A percentile compares a stretch with the other conserved stretches of the same genome.
These are phyloP conservation scores for Breviolum minutum DNA, from an alignment of 73 alveolate genomes.

Conservation along the genomic window DNA sequence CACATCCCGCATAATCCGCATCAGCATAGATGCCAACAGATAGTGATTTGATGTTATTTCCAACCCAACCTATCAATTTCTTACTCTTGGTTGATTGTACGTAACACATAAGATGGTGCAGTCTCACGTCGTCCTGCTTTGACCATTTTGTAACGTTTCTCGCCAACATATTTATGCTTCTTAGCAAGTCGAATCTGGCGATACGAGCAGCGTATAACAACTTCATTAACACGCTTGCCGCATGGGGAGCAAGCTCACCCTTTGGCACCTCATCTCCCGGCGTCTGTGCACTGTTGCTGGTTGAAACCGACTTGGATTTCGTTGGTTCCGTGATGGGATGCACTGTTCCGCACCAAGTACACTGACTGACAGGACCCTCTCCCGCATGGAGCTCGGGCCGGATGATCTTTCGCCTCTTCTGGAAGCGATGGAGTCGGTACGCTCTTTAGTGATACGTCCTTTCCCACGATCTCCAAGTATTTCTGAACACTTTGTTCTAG, in stretches of 20 bases:
- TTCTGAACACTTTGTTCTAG: background rate
- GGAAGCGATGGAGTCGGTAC: background rate
- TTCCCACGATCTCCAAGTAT: conserved; percentile 1
- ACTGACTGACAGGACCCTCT: background rate
- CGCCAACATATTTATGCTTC: conserved; percentile 5
- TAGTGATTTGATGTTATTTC: background rate
- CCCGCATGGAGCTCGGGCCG: background rate
- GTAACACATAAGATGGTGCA: conserved; percentile 23
- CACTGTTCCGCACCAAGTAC: conserved; percentile 50
- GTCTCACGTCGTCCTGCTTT: background rate
- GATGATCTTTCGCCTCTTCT: background rate
- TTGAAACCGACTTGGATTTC: too few relatives aligned
- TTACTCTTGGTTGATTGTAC: background rate
- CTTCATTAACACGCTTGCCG: conserved; percentile 49
- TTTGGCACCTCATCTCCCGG: too few relatives aligned
- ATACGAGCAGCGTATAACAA: conserved; percentile 32
- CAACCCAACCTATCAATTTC: conserved; percentile 35
- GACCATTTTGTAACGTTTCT: conserved; percentile 34
- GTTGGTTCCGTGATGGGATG: conserved; percentile 46
- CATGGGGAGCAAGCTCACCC: too few relatives aligned
- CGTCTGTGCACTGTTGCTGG: too few relatives aligned
- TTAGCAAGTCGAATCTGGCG: conserved; percentile 1
- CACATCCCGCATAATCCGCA: conserved; percentile 29
- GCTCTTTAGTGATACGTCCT: background rate
- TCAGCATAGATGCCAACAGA: background rate